phyloP scores from a whole-genome alignment of 164 flowering plant genomes.

The Tinospora cordifolia region DNA sequence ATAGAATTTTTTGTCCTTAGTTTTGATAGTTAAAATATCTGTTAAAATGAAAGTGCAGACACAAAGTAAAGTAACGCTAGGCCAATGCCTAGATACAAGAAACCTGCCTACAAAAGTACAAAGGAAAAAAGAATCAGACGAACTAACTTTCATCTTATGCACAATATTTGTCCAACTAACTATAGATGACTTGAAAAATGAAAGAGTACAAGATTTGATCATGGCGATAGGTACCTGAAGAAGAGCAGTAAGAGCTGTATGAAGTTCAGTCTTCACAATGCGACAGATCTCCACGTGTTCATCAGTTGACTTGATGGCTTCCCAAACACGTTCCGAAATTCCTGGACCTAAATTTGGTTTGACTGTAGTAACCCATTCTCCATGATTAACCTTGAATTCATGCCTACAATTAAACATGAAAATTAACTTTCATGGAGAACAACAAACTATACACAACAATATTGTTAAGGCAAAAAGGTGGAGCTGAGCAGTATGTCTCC shows the following conservation, averaged over 20 bases:
- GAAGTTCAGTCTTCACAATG: slow-evolving; percentile 44
- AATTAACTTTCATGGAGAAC: not conserved
- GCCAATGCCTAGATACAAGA: not conserved
- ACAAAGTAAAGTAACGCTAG: not conserved
- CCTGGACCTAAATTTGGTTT: slow-evolving; percentile 82
- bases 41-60: not conserved
- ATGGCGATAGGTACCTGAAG: slow-evolving; percentile 45
- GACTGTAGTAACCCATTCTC: slow-evolving; percentile 61
- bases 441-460: too few species aligned
- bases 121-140: not conserved
- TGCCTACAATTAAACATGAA: slow-evolving; percentile 37
- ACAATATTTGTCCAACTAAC: not conserved
- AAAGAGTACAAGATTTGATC: not conserved
- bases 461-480: too few species aligned
- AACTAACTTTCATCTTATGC: not conserved
- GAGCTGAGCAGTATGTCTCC: too few species aligned
- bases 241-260: slow-evolving; percentile 51
- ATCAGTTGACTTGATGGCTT: slow-evolving; percentile 51
- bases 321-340: slow-evolving; percentile 60
- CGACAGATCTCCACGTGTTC: slow-evolving; percentile 44
- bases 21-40: not conserved
- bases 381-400: slow-evolving; percentile 87
- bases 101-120: not conserved
- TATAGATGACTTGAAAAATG: not conserved
- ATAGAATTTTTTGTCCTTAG: not conserved